phyloP scores from a whole-genome alignment of 257 asterid genomes.

The Solanum tacnaense region DNA sequence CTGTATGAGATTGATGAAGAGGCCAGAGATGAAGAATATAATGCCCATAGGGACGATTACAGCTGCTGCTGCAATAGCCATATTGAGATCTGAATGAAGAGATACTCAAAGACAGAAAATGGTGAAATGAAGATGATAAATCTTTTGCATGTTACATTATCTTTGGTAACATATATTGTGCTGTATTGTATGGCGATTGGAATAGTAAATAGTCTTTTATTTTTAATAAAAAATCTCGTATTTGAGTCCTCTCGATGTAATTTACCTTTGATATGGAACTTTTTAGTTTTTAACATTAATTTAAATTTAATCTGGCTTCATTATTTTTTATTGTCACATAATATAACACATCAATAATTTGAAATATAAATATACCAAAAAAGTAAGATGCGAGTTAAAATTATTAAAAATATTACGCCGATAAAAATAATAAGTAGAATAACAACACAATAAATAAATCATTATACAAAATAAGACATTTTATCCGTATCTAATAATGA shows the following conservation, averaged over 20 bases:
- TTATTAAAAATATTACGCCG: too few species aligned
- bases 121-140: neutral
- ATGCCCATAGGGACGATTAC: conserved; percentile 70
- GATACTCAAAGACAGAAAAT: neutral
- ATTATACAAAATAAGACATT: neutral
- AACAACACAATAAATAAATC: neutral
- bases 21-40: conserved; percentile 84
- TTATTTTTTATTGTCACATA: too few species aligned
- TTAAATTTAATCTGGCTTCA: rapidly evolving
- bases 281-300: too few species aligned
- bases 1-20: conserved; percentile 70
- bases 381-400: too few species aligned
- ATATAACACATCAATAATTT: too few species aligned
- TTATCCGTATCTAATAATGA: neutral
- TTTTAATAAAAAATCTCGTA: too few species aligned
- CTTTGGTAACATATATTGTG: neutral
- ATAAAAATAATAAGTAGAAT: neutral
- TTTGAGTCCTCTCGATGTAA: too few species aligned
- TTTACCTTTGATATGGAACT: too few species aligned
- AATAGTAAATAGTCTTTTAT: too few species aligned
- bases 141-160: neutral
- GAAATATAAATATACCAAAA: too few species aligned
- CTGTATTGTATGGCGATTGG: too few species aligned
- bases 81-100: neutral
- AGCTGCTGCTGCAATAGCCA: conserved; percentile 56